Conservation (phyloP, 208 protist species). For the Acanthamoeba healyi region DNA sequence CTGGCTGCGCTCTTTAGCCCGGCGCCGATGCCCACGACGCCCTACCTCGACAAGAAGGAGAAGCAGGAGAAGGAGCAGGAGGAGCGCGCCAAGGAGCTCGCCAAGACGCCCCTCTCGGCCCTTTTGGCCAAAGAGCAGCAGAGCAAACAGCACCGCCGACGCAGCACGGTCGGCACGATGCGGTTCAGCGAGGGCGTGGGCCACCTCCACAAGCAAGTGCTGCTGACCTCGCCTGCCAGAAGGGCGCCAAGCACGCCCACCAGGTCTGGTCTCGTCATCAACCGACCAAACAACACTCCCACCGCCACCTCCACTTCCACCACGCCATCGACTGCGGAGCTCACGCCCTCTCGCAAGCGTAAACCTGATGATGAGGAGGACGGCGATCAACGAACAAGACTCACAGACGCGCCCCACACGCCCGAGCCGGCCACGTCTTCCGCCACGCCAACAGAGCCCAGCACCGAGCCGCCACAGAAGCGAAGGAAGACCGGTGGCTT, state of each 20-base stretch:
- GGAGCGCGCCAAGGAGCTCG: conserved; percentile 46
- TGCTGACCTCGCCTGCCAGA: not conserved
- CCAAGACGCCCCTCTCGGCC: conserved; percentile 38
- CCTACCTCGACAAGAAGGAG: conserved; percentile 59
- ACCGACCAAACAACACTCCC: not conserved
- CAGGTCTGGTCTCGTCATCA: not conserved
- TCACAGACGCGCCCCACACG: not conserved
- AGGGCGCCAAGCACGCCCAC: not conserved
- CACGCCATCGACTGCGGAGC: not conserved
- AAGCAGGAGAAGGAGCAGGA: conserved; percentile 39
- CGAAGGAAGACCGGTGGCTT: not conserved
- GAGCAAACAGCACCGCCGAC: conserved; percentile 14
- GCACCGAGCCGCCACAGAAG: conserved; percentile 35
- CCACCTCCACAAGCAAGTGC: conserved; percentile 21
- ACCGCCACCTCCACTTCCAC: not conserved
- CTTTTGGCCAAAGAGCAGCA: conserved; percentile 9
- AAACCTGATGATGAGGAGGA: not conserved
- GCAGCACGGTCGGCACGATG: conserved; percentile 4
- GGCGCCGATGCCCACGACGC: not conserved
- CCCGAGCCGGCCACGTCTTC: not conserved
- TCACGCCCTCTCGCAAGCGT: conserved; percentile 19
- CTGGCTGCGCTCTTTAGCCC: conserved; percentile 44
- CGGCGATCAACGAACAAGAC: not conserved
- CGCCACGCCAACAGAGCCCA: not conserved
- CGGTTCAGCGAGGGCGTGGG: conserved; percentile 15